A percentile compares a stretch with the other conserved stretches of the same genome.
Evolutionary conservation across 768 basidiomycete species (phyloP).

Genomic region (Trametes coccinea): DNA sequence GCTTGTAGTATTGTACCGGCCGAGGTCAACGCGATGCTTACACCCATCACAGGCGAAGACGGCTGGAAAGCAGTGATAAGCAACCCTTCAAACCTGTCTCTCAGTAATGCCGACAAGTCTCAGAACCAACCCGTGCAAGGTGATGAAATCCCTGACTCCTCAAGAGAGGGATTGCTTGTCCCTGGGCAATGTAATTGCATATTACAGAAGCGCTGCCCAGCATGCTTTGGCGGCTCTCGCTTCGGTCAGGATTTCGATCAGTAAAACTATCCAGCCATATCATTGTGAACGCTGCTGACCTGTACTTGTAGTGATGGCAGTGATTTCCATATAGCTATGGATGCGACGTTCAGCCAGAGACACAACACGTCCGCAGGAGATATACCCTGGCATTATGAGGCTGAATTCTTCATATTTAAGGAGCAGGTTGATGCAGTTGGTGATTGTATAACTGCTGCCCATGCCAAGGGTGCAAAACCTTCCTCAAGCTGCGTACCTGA

Average conservation of each 20-base stretch:
- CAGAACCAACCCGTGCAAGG: not conserved
- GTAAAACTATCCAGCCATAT: not conserved
- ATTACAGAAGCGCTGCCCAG: slow-evolving; percentile 35
- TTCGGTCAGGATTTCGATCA: slow-evolving; percentile 28
- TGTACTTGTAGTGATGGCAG: slow-evolving; percentile 28
- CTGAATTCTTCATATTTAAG: slow-evolving; percentile 36
- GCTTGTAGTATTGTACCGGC: no score
- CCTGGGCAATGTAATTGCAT: slow-evolving; percentile 21
- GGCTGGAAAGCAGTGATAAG: no score
- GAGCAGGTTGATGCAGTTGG: slow-evolving; percentile 36
- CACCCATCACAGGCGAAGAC: no score
- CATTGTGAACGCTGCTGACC: not conserved
- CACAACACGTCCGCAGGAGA: slow-evolving; percentile 36
- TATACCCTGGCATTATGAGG: slow-evolving; percentile 35
- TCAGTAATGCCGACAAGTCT: no score
- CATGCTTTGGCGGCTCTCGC: slow-evolving; percentile 34
- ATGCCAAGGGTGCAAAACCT: slow-evolving; percentile 19
- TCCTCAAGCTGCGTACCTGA: slow-evolving; percentile 22
- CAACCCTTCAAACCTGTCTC: no score
- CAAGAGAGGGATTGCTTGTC: not conserved
- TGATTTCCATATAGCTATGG: slow-evolving; percentile 39
- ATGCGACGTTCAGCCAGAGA: slow-evolving; percentile 43
- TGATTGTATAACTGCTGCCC: slow-evolving; percentile 25
- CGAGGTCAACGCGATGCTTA: no score
- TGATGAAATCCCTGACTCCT: not conserved